Percentiles rank a stretch among this genome's conserved stretches.
Evolutionary conservation across 768 basidiomycete species (phyloP).

Genomic region (Phlegmacium glaucopus): DNA sequence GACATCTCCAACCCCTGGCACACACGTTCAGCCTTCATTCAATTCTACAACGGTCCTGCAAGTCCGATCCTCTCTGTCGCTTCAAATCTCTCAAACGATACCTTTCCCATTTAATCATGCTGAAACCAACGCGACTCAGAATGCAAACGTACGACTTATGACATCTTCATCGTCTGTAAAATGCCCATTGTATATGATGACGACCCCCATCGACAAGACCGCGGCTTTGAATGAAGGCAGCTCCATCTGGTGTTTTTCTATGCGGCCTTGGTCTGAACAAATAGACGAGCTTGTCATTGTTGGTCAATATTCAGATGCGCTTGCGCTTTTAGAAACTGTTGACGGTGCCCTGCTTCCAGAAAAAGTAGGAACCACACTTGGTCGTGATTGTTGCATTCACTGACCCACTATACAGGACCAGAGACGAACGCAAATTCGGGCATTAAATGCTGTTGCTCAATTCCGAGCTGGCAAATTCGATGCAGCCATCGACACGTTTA

Average conservation of each 20-base stretch:
- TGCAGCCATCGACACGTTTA: constrained; percentile 80
- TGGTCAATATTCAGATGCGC: constrained; percentile 72
- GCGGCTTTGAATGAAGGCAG: constrained; percentile 68
- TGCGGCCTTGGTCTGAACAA: constrained; percentile 76
- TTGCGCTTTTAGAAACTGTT: constrained; percentile 71
- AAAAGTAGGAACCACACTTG: constrained; percentile 42
- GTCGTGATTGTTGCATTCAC: too few species aligned
- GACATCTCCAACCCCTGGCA: constrained; percentile 17
- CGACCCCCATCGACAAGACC: constrained; percentile 72
- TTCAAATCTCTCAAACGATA: constrained; percentile 56
- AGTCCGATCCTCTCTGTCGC: constrained; percentile 68
- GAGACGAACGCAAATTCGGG: constrained; percentile 56
- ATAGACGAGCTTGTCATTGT: constrained; percentile 76
- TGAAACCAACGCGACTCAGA: constrained; percentile 27
- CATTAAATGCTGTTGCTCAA: constrained; percentile 74
- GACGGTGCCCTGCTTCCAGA: constrained; percentile 58
- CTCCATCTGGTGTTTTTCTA: constrained; percentile 69
- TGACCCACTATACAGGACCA: constrained; percentile 26
- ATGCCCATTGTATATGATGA: constrained; percentile 58
- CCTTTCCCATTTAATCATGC: constrained; percentile 55
- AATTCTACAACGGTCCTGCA: constrained; percentile 61
- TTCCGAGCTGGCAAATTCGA: constrained; percentile 71
- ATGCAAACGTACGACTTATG: constrained; percentile 62
- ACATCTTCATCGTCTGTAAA: constrained; percentile 50
- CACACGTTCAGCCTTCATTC: constrained; percentile 31